A percentile compares a stretch with the other conserved stretches of the same genome.
Conservation (phyloP, 2,329 filamentous ascomycete species). For the Neofusicoccum laricinum region DNA sequence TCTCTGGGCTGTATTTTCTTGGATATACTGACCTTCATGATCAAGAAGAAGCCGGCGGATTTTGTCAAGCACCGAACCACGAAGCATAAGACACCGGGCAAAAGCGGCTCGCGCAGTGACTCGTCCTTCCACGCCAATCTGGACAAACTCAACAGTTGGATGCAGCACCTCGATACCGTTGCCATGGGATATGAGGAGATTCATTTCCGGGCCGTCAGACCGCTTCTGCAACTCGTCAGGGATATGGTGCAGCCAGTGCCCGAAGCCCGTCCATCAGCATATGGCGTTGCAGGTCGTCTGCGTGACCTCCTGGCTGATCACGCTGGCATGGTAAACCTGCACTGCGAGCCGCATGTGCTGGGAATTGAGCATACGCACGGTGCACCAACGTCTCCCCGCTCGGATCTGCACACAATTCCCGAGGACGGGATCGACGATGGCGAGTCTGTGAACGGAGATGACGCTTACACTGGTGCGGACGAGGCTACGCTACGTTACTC, state of each 20-base stretch:
- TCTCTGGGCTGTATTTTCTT: constrained; percentile 71
- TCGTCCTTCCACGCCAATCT: constrained; percentile 71
- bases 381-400: neutral
- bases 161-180: constrained; percentile 59
- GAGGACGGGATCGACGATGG: constrained; percentile 1
- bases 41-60: constrained; percentile 64
- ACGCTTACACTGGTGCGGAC: neutral
- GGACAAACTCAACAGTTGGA: constrained; percentile 67
- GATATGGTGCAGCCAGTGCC: constrained; percentile 44
- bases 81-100: constrained; percentile 54
- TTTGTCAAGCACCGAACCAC: constrained; percentile 66
- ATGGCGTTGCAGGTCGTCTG: constrained; percentile 39
- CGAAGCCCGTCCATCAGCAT: constrained; percentile 38
- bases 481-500: constrained; percentile 5
- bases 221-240: constrained; percentile 39
- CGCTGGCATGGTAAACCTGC: constrained; percentile 32
- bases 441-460: neutral
- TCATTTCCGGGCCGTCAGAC: constrained; percentile 39
- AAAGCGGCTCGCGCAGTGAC: constrained; percentile 62
- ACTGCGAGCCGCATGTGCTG: constrained; percentile 25
- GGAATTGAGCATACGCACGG: neutral
- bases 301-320: constrained; percentile 30
- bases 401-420: constrained; percentile 1
- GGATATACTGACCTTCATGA: constrained; percentile 66
- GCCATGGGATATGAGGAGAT: constrained; percentile 41